phyloP scores from a whole-genome alignment of 2,329 filamentous ascomycete species.

The Fusarium zealandicum region DNA sequence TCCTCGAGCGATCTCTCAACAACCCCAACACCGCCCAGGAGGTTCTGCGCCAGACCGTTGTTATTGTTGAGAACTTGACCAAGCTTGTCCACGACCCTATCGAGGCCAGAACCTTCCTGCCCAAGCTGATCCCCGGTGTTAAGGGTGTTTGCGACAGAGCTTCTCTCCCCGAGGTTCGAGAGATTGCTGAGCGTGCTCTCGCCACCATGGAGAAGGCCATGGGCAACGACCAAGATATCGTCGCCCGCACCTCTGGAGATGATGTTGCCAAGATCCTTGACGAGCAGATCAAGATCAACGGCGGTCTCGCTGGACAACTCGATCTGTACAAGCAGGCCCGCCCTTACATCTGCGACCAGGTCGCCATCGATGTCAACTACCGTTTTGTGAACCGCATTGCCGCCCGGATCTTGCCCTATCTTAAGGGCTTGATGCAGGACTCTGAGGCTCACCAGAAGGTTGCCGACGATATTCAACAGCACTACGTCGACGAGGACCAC shows the following conservation, averaged over 20 bases:
- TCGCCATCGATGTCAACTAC: slow-evolving; percentile 86
- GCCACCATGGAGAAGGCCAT: slow-evolving; percentile 94
- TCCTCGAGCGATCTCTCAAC: slow-evolving; percentile 93
- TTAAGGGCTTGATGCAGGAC: slow-evolving; percentile 72
- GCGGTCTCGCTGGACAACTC: slow-evolving; percentile 64
- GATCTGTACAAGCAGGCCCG: slow-evolving; percentile 74
- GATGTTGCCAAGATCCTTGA: slow-evolving; percentile 81
- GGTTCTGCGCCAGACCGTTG: slow-evolving; percentile 91
- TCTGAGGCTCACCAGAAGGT: slow-evolving; percentile 67
- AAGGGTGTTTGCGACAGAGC: slow-evolving; percentile 87
- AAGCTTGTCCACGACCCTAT: slow-evolving; percentile 96
- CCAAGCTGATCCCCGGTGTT: slow-evolving; percentile 92
- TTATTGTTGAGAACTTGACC: slow-evolving; percentile 97
- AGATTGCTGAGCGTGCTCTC: slow-evolving; percentile 82
- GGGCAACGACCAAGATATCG: slow-evolving; percentile 70
- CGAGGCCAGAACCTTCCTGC: slow-evolving; percentile 92
- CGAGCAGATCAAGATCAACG: slow-evolving; percentile 74
- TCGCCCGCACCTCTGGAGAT: slow-evolving; percentile 72
- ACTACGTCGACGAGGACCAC: slow-evolving; percentile 84
- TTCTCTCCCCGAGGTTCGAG: slow-evolving; percentile 92
- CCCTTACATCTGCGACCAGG: slow-evolving; percentile 81
- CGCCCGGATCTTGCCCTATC: slow-evolving; percentile 74
- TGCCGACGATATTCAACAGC: slow-evolving; percentile 75
- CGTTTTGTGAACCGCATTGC: slow-evolving; percentile 78
- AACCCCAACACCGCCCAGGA: slow-evolving; percentile 91